A percentile compares a stretch with the other conserved stretches of the same genome.
Conservation (phyloP, 805 yeast genomes). For the Metschnikowia lunata region DNA sequence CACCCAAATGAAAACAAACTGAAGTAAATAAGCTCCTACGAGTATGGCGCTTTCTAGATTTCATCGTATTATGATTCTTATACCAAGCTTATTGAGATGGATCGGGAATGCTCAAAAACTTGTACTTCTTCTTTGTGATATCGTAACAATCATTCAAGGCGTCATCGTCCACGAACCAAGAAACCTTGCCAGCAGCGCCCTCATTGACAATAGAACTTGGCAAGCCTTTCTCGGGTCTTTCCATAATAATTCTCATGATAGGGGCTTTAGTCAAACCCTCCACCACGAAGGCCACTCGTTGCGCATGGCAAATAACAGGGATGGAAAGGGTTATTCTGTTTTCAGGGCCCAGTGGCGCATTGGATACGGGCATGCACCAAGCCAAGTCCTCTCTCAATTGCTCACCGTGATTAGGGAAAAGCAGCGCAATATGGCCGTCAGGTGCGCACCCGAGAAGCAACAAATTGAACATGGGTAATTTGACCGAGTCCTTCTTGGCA, state of each 20-base stretch:
- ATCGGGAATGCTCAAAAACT: slow-evolving; percentile 40
- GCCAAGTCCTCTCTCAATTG: slow-evolving; percentile 85
- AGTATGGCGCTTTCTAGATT: no score
- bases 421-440: slow-evolving; percentile 96
- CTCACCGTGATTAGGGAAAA: slow-evolving; percentile 85
- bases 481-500: slow-evolving; percentile 94
- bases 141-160: slow-evolving; percentile 76
- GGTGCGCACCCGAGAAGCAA: slow-evolving; percentile 96
- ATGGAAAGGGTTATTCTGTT: slow-evolving; percentile 85
- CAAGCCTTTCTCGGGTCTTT: slow-evolving; percentile 92
- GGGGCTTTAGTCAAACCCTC: slow-evolving; percentile 97
- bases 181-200: slow-evolving; percentile 92
- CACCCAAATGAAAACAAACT: no score
- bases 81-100: slow-evolving; percentile 11
- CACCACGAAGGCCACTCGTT: slow-evolving; percentile 88
- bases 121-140: slow-evolving; percentile 67
- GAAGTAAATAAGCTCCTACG: no score
- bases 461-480: slow-evolving; percentile 90
- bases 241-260: slow-evolving; percentile 85
- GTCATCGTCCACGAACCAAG: slow-evolving; percentile 96
- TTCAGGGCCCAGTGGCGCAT: slow-evolving; percentile 86
- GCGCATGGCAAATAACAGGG: slow-evolving; percentile 93
- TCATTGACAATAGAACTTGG: slow-evolving; percentile 93
- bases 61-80: neutral
- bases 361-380: slow-evolving; percentile 90